A percentile compares a stretch with the other conserved stretches of the same genome.
Conservation (phyloP, 257 asterid genomes). For the Catharanthus roseus region DNA sequence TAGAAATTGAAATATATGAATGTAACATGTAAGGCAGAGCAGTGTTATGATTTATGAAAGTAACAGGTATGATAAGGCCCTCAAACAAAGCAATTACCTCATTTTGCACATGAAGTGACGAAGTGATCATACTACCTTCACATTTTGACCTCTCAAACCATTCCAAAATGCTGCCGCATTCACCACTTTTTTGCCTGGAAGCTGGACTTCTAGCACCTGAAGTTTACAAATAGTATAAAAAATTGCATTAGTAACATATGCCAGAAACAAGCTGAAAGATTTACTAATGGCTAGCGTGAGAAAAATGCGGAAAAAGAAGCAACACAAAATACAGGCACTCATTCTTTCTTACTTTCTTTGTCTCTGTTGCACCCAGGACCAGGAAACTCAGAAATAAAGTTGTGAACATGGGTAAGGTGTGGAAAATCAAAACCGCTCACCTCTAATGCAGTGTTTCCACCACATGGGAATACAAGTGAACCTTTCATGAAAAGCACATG, state of each 20-base stretch:
- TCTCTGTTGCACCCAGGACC: too few species aligned
- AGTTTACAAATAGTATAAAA: constrained; percentile 1
- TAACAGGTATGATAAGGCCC: neutral
- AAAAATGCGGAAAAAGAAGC: neutral
- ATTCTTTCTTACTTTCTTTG: neutral
- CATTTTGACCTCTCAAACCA: constrained; percentile 83
- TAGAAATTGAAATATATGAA: neutral
- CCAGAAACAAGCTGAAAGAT: neutral
- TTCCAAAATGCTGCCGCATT: constrained; percentile 85
- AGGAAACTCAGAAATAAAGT: too few species aligned
- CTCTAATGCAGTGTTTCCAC: constrained; percentile 63
- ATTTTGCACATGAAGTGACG: constrained; percentile 2
- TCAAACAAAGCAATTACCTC: neutral
- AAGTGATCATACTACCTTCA: constrained; percentile 43
- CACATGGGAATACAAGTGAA: constrained; percentile 72
- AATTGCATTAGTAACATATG: neutral
- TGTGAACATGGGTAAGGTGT: neutral
- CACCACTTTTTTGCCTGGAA: constrained; percentile 76
- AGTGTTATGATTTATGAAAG: neutral
- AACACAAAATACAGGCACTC: neutral
- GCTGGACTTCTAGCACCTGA: constrained; percentile 92
- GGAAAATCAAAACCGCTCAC: constrained; percentile 33
- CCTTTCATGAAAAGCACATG: constrained; percentile 54
- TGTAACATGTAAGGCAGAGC: neutral
- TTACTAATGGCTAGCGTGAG: neutral